phyloP scores from a whole-genome alignment of 345 rosid genomes.

The Aegle marmelos region DNA sequence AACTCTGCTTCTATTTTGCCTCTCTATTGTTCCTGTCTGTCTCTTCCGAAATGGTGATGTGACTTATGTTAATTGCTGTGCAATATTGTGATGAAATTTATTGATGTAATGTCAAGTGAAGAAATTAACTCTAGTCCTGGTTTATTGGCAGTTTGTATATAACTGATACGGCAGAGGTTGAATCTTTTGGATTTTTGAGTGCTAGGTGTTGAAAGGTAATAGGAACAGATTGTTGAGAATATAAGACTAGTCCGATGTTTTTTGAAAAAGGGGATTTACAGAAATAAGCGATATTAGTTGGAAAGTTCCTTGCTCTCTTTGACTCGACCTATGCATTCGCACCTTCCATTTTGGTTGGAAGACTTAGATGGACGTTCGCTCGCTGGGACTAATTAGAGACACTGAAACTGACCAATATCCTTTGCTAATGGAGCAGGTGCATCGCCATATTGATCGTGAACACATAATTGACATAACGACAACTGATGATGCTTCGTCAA shows the following conservation, averaged over 20 bases:
- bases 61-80: background rate
- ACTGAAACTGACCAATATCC: slow-evolving; percentile 44
- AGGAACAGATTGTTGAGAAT: slow-evolving; percentile 7
- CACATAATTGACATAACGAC: slow-evolving; percentile 58
- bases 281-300: background rate
- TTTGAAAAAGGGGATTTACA: slow-evolving; percentile 5
- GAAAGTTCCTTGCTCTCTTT: background rate
- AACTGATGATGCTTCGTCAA: slow-evolving; percentile 45
- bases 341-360: slow-evolving; percentile 22
- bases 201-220: slow-evolving; percentile 15
- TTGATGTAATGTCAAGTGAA: background rate
- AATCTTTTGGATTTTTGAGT: background rate
- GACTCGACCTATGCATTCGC: slow-evolving; percentile 20
- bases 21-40: background rate
- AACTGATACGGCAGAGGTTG: background rate
- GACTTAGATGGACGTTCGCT: slow-evolving; percentile 61
- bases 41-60: background rate
- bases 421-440: slow-evolving; percentile 62
- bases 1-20: background rate
- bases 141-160: slow-evolving; percentile 18
- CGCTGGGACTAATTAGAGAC: slow-evolving; percentile 35
- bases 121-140: background rate
- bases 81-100: background rate
- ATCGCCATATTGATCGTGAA: slow-evolving; percentile 33
- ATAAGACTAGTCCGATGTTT: background rate